Conservation (phyloP, 768 basidiomycete genomes). For the Mycena kentingensis region DNA sequence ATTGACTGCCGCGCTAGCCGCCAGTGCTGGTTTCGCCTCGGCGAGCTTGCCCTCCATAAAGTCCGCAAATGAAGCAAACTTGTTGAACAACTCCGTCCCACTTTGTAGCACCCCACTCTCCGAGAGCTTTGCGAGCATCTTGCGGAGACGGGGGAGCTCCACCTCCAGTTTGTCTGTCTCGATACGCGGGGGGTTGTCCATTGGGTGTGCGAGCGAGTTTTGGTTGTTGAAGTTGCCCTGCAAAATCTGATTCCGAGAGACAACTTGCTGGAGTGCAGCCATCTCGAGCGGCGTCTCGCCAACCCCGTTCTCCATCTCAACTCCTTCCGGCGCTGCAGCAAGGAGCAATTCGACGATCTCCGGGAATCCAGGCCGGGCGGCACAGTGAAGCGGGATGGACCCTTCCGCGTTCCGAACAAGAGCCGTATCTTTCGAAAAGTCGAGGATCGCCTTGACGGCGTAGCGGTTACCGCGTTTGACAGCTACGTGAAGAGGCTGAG, state of each 20-base stretch:
- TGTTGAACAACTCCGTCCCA: slow-evolving; percentile 25
- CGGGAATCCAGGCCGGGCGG: slow-evolving; percentile 37
- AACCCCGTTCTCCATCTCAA: slow-evolving; percentile 53
- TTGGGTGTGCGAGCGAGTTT: slow-evolving; percentile 13
- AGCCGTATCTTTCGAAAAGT: slow-evolving; percentile 38
- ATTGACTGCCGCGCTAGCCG: slow-evolving; percentile 9
- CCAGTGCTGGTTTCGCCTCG: slow-evolving; percentile 22
- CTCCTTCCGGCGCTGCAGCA: slow-evolving; percentile 37
- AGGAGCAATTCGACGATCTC: slow-evolving; percentile 43
- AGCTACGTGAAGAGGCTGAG: slow-evolving; percentile 57
- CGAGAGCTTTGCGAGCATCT: slow-evolving; percentile 28
- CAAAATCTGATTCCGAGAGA: slow-evolving; percentile 22
- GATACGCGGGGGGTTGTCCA: slow-evolving; percentile 19
- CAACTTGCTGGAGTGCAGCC: slow-evolving; percentile 31
- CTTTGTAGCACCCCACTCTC: slow-evolving; percentile 27
- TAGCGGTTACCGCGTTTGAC: slow-evolving; percentile 37
- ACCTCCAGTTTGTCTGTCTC: slow-evolving; percentile 20
- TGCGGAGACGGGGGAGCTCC: slow-evolving; percentile 29
- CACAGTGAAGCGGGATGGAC: slow-evolving; percentile 53
- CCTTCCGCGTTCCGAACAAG: slow-evolving; percentile 49
- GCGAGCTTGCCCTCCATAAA: slow-evolving; percentile 32
- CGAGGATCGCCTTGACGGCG: slow-evolving; percentile 39
- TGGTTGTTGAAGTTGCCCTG: slow-evolving; percentile 1
- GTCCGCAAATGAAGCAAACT: slow-evolving; percentile 30
- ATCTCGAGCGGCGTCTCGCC: slow-evolving; percentile 48